These are phyloP conservation scores for Hymenoscyphus fraxineus DNA, from an alignment of 2,329 filamentous ascomycete species.

Conservation along the genomic window DNA sequence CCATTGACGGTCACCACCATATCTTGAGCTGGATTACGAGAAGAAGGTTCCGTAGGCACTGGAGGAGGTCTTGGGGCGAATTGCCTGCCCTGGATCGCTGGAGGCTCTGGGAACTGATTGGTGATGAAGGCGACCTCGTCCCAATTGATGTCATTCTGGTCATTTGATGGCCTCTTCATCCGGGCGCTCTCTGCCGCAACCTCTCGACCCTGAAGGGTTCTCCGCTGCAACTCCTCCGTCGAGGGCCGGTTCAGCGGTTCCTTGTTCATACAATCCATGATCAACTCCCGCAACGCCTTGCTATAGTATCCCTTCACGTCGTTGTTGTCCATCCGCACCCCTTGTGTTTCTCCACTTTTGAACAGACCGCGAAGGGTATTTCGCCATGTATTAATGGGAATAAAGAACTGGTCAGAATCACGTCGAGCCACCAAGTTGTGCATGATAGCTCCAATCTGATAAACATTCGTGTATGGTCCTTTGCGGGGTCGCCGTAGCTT, in stretches of 20 bases:
- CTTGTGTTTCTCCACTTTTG: not conserved
- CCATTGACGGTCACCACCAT: too few species aligned
- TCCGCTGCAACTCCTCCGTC: not conserved
- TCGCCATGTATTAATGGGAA: not conserved
- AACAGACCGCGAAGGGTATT: not conserved
- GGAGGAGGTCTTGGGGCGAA: not conserved
- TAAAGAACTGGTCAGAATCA: not conserved
- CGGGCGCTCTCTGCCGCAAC: not conserved
- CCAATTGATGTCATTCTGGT: not conserved
- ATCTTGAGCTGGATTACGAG: too few species aligned
- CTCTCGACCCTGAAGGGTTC: not conserved
- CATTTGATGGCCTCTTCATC: not conserved
- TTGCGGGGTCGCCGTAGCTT: not conserved
- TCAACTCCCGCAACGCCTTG: conserved; percentile 2
- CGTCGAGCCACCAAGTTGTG: not conserved
- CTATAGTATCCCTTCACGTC: not conserved
- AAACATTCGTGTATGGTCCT: conserved; percentile 3
- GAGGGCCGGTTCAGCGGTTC: not conserved
- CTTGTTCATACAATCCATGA: conserved; percentile 7
- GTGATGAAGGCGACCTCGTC: not conserved
- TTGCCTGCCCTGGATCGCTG: not conserved
- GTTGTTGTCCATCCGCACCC: not conserved
- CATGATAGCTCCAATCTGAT: conserved; percentile 6
- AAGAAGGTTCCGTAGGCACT: not conserved
- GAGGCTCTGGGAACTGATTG: not conserved